Evolutionary conservation across 495 filamentous ascomycete genomes (phyloP), one percentile per base, ranked within the genome.

Genomic region (Penicillium coprophilum): DNA sequence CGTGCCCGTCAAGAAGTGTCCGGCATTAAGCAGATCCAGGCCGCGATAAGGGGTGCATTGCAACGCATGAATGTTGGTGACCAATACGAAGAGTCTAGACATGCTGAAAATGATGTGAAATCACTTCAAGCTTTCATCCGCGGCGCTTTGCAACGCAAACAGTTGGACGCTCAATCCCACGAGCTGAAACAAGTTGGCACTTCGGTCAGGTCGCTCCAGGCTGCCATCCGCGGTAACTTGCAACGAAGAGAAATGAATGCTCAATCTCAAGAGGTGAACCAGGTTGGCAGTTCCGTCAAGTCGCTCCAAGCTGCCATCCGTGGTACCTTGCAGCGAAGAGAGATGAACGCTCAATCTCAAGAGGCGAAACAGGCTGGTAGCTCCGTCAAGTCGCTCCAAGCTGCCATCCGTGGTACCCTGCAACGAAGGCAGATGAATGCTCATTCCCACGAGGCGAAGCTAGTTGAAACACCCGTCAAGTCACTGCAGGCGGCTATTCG

Each of bases 161-260:
- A 63, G 27, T 63, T 82, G 8, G 65, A 64, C 36, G 72, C 77
- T 4, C 74, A 81, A 52, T 76, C 73, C 45, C 72, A 80, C 36
- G 69, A 77, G 46, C 73, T 74, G 4, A 76, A 69, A 63, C 68
- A 74, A 50, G 70, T 72, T 21, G 86, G 74, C 69, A 59, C 55
- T 1, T 56, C 79, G 50, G 73, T 92, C 17, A 72, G 70, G 43
- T 72, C 77, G 53, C 78, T 96, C n/a, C 92, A 96, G 73, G 87
- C 90, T 27, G 81, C 78, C 17, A 82, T 86, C 58, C 77, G 87
- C 38, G 85, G 83, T 20, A 76, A 78, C 46, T 64, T 87, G 17
- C 66, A 72, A 55, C 56, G 76, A 72, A 59, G 34, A 60, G 70
- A 72, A 34, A 53, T 87, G 46, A 55, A 56, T 40, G 69, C 64